Evolutionary conservation across 108 stramenopile genomes (phyloP), one percentile per base, ranked within the genome.

Genomic region (Schizochytrium sp.): DNA sequence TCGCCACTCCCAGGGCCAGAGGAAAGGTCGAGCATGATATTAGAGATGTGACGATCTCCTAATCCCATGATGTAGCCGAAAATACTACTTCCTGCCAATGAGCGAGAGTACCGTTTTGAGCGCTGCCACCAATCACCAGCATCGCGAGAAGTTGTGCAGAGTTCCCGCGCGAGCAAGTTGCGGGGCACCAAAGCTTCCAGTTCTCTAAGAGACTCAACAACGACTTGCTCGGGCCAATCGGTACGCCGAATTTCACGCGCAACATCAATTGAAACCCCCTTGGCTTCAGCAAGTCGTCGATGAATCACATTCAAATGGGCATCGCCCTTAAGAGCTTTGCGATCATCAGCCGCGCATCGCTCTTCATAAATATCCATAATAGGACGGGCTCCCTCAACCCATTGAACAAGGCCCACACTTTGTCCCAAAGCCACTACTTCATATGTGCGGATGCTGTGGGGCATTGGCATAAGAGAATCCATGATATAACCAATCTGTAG

Each of bases 41-140:
- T 95, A 15, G 90, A 91, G 5, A 93, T 93, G 92, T 95, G 94
- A 12, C 94, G 91, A 87, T 95, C 94, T 17, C 94, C 94, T 45
- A 95, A 87, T 5, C 94, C 94, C 53, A 95, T 76, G 13, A 94
- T 91, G 28, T 88, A 57, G 44, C 59, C 88, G 8, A 60, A 38
- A 56, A 88, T 87, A 49, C 56, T 46, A 3, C 56, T 60, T 59
- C 56, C 55, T 56, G 88, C 90, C 7, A 69, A 5, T 3, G 60
- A 46, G n/a, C n/a, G 40, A 50, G 88, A 56, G 72, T 49, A 90
- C n/a, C 56, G 45, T 38, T 44, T 12, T 40, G 61, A 40, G 15
- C 56, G 42, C 5, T 3, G 57, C 45, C 59, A 56, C 53, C 45
- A 90, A 19, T 56, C 56, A 0, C 40, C 8, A 4, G 87, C 47